A percentile compares a stretch with the other conserved stretches of the same genome.
These are phyloP conservation scores for Apiosordaria backusii DNA, from an alignment of 495 filamentous ascomycete species.

Conservation along the genomic window DNA sequence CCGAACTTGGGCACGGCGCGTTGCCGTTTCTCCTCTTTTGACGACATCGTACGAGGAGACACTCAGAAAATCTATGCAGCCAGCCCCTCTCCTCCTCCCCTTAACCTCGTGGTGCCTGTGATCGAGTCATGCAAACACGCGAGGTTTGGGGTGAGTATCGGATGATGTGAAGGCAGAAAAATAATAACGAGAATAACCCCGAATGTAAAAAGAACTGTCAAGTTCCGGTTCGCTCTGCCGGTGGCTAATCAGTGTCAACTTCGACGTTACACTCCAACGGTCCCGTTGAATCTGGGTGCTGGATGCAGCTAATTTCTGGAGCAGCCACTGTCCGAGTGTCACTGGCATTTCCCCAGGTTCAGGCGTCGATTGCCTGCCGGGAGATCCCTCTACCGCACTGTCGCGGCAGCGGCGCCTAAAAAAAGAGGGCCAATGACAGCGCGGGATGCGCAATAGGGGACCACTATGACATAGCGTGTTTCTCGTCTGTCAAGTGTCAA, in stretches of 20 bases:
- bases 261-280: background rate
- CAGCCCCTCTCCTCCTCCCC: background rate
- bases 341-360: conserved; percentile 8
- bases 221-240: background rate
- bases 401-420: conserved; percentile 1
- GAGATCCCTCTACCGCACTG: background rate
- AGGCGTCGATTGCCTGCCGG: background rate
- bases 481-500: background rate
- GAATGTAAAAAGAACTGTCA: background rate
- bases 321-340: background rate
- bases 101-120: background rate
- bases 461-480: conserved; percentile 8
- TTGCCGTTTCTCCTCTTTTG: conserved; percentile 28
- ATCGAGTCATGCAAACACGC: conserved; percentile 1
- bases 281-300: background rate
- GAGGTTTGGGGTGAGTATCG: background rate
- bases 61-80: background rate
- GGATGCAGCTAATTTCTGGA: background rate
- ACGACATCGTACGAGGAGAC: conserved; percentile 26
- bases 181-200: background rate
- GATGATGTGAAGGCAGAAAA: background rate
- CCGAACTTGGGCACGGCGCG: conserved; percentile 59
- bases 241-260: background rate
- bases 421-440: conserved; percentile 11
- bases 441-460: background rate